Base-by-base conservation (phyloP, 1,284 basidiomycete genomes). In the Sphaerobolus stellatus region DNA sequence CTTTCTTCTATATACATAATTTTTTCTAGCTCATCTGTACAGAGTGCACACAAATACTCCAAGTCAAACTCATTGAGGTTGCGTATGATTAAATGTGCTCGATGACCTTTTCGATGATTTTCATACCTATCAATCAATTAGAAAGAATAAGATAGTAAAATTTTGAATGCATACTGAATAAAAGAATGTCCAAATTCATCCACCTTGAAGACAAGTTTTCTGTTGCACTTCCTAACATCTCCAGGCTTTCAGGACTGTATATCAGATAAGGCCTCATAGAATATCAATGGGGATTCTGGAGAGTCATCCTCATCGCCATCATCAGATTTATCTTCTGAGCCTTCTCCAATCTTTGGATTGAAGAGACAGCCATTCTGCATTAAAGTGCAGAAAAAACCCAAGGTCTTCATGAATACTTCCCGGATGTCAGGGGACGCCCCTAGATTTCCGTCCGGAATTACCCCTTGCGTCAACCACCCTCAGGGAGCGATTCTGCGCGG, bases 31-130 rank as follows among this genome's bases (percentile, higher is more conserved):
- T 50, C 28, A 33, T 31, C 53, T 1, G 50, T 4, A 16, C 67
- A 38, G 1, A 67, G 51, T 4, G 61, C 63, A 16, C 14, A 8
- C 0, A 68, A 54, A 43, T 68, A 68, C 2, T 36, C 2, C 3
- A 53, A 52, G 14, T 66, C 56, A 41, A 58, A 66, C 25, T 66
- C 64, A 20, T 65, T 52, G 2, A 68, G 50, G 28, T 61, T 64
- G 5, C 27, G 47, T 7, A 68, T 28, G 24, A 64, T 50, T 5
- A 66, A 47, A 30, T 66, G 64, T 1, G 52, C 52, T 4, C 6
- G 33, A 18, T 60, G 33, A 2, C 36, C 52, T 14, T 22, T 34
- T 11, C 29, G 52, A 4, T 47, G 57, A 48, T 54, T 41, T 34
- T 62, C 34, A 40, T 61, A 62, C 29, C 59, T 61, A 31, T 48